Evolutionary conservation across 2,329 filamentous ascomycete genomes (phyloP).

Genomic region (Neofusicoccum parvum): DNA sequence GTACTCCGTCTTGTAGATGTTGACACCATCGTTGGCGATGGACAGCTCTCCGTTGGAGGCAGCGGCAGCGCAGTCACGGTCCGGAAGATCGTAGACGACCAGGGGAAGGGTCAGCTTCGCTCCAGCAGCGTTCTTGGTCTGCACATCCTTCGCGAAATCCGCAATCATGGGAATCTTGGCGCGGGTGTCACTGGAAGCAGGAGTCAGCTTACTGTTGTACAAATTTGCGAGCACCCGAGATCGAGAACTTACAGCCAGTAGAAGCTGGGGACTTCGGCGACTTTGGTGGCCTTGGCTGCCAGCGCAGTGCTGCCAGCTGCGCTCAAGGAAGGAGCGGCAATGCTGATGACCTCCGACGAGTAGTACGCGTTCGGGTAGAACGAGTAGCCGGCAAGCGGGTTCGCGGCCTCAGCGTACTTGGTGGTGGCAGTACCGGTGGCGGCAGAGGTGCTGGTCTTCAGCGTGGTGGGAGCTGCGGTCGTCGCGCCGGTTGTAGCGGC

Average conservation of each 20-base stretch:
- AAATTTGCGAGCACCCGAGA: not conserved
- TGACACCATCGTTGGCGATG: constrained; percentile 55
- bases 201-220: constrained; percentile 1
- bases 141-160: constrained; percentile 51
- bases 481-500: not conserved
- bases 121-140: constrained; percentile 51
- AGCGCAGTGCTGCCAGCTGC: constrained; percentile 44
- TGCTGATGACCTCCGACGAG: constrained; percentile 53
- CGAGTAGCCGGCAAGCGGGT: constrained; percentile 53
- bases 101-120: constrained; percentile 54
- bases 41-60: constrained; percentile 65
- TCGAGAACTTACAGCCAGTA: constrained; percentile 48
- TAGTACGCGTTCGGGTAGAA: constrained; percentile 58
- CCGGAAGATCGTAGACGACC: constrained; percentile 66
- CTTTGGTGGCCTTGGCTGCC: constrained; percentile 52
- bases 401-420: constrained; percentile 30
- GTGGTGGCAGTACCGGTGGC: constrained; percentile 21
- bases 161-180: constrained; percentile 54
- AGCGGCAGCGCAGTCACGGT: constrained; percentile 64
- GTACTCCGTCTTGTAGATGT: constrained; percentile 54
- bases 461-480: constrained; percentile 25
- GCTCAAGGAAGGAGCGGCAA: constrained; percentile 65
- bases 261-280: constrained; percentile 55
- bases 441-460: constrained; percentile 24
- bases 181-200: constrained; percentile 44